phyloP scores from a whole-genome alignment of 495 filamentous ascomycete species.

The Cryomyces minteri region DNA sequence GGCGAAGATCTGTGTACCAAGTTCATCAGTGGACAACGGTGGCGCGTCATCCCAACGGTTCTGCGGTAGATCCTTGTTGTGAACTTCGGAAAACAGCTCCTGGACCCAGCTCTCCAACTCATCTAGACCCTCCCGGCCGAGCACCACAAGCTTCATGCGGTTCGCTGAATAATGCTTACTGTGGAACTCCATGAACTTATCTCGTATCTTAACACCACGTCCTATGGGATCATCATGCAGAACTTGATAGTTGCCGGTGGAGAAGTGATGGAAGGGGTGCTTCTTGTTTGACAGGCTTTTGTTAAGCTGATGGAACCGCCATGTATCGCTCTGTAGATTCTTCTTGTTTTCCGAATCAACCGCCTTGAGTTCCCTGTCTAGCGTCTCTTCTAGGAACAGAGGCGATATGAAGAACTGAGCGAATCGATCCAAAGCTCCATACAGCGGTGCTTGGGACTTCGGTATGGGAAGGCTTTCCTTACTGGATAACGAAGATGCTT shows the following conservation, averaged over 20 bases:
- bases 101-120: slow-evolving; percentile 73
- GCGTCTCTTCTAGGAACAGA: slow-evolving; percentile 71
- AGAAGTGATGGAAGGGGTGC: slow-evolving; percentile 93
- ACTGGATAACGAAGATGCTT: slow-evolving; percentile 2
- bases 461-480: slow-evolving; percentile 1
- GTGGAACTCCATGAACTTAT: slow-evolving; percentile 91
- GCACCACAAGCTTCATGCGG: slow-evolving; percentile 81
- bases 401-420: slow-evolving; percentile 94
- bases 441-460: slow-evolving; percentile 43
- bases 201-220: slow-evolving; percentile 69
- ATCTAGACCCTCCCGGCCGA: slow-evolving; percentile 80
- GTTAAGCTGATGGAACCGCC: slow-evolving; percentile 82
- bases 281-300: slow-evolving; percentile 78
- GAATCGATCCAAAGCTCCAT: slow-evolving; percentile 86
- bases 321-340: slow-evolving; percentile 88
- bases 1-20: slow-evolving; percentile 71
- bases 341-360: slow-evolving; percentile 99
- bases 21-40: slow-evolving; percentile 45
- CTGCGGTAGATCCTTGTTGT: slow-evolving; percentile 68
- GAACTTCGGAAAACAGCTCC: slow-evolving; percentile 67
- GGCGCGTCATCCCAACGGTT: slow-evolving; percentile 65
- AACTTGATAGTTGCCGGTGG: slow-evolving; percentile 81
- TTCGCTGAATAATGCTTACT: slow-evolving; percentile 88
- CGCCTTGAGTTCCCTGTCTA: slow-evolving; percentile 80
- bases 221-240: slow-evolving; percentile 70